Conservation (phyloP, 306 rosid species). For the Vachellia collinsii region DNA sequence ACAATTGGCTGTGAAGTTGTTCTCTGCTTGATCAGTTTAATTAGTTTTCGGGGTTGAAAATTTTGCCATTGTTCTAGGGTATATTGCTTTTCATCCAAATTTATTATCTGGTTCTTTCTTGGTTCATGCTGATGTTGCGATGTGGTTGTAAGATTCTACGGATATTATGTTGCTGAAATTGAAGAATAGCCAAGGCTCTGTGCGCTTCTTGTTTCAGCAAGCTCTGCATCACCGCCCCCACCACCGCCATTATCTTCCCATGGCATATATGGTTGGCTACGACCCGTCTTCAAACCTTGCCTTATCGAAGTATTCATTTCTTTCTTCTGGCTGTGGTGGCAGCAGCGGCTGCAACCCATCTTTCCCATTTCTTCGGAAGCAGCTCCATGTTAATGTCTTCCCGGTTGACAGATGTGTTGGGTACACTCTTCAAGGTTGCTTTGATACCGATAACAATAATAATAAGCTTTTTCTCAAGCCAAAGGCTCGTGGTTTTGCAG, state of each 20-base stretch:
- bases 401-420: slow-evolving; percentile 34
- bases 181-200: slow-evolving; percentile 39
- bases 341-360: slow-evolving; percentile 19
- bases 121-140: slow-evolving; percentile 38
- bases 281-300: slow-evolving; percentile 45
- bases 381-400: slow-evolving; percentile 37
- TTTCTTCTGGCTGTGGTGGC: slow-evolving; percentile 23
- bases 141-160: slow-evolving; percentile 33
- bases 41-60: neutral
- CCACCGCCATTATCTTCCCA: slow-evolving; percentile 19
- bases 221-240: slow-evolving; percentile 22
- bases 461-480: slow-evolving; percentile 45
- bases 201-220: slow-evolving; percentile 42
- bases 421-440: slow-evolving; percentile 44
- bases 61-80: slow-evolving; percentile 15
- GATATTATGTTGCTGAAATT: slow-evolving; percentile 57
- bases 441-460: slow-evolving; percentile 33
- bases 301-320: slow-evolving; percentile 29
- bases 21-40: slow-evolving; percentile 14
- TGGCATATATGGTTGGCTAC: slow-evolving; percentile 47
- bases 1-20: slow-evolving; percentile 24
- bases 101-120: slow-evolving; percentile 26
- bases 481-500: slow-evolving; percentile 45
- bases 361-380: slow-evolving; percentile 37
- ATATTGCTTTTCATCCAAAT: slow-evolving; percentile 29